Conservation (phyloP, 495 filamentous ascomycete genomes). For the Aspergillus incahuasiensis region DNA sequence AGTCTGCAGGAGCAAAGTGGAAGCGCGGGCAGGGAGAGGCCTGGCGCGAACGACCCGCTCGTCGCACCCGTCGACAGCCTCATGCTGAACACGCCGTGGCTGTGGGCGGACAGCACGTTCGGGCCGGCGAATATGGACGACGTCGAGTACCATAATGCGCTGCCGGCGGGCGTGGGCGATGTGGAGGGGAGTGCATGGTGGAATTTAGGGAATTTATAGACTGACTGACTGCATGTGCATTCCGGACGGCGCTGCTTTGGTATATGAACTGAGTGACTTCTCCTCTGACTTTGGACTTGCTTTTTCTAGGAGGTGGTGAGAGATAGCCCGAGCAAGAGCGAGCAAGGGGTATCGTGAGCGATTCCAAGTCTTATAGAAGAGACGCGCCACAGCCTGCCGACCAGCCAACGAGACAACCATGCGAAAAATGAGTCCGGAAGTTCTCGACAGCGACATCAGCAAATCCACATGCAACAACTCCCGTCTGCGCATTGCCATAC, state of each 20-base stretch:
- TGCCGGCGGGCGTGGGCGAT: slow-evolving; percentile 30
- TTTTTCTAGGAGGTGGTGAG: neutral
- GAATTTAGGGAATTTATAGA: slow-evolving; percentile 39
- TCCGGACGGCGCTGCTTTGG: too few species aligned
- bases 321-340: too few species aligned
- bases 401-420: too few species aligned
- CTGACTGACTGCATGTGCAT: neutral
- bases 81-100: slow-evolving; percentile 44
- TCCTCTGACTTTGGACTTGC: neutral
- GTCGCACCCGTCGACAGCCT: slow-evolving; percentile 42
- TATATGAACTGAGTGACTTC: neutral
- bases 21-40: too few species aligned
- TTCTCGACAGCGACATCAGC: too few species aligned
- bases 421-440: too few species aligned
- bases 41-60: slow-evolving; percentile 12
- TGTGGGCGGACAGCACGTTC: slow-evolving; percentile 42
- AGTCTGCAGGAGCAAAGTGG: too few species aligned
- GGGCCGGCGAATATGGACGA: slow-evolving; percentile 31
- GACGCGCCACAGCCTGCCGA: too few species aligned
- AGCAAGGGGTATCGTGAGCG: too few species aligned
- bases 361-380: too few species aligned
- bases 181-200: slow-evolving; percentile 41
- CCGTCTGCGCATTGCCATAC: too few species aligned
- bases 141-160: slow-evolving; percentile 32
- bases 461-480: too few species aligned